phyloP scores from a whole-genome alignment of 2,329 filamentous ascomycete genomes.

The Teratosphaeria viscida region DNA sequence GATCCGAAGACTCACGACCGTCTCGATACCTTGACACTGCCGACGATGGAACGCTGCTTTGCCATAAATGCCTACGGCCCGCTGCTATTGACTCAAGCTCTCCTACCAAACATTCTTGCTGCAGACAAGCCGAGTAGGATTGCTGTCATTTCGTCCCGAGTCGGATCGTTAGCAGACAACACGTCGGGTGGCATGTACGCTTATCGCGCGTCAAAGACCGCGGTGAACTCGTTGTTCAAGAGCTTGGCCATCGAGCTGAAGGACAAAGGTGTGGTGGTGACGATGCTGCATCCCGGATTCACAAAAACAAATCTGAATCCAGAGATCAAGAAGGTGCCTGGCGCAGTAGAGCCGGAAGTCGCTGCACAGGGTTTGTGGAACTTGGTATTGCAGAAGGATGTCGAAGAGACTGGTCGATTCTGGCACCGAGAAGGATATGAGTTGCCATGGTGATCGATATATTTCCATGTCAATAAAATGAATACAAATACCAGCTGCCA shows the following conservation, averaged over 20 bases:
- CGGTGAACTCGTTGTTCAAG: constrained; percentile 36
- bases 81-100: constrained; percentile 34
- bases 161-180: constrained; percentile 36
- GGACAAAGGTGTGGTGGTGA: constrained; percentile 30
- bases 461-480: not conserved
- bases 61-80: constrained; percentile 26
- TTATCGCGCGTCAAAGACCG: constrained; percentile 36
- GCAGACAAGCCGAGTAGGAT: constrained; percentile 23
- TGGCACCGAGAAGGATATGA: constrained; percentile 36
- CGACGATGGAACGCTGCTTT: constrained; percentile 25
- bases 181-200: constrained; percentile 32
- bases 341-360: constrained; percentile 36
- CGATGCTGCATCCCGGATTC: constrained; percentile 35
- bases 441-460: constrained; percentile 29
- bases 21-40: constrained; percentile 14
- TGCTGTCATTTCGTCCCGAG: constrained; percentile 33
- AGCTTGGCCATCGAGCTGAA: constrained; percentile 33
- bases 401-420: constrained; percentile 35
- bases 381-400: constrained; percentile 28
- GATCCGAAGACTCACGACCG: constrained; percentile 17
- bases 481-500: not conserved
- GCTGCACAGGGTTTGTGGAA: constrained; percentile 35
- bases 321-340: constrained; percentile 14
- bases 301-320: constrained; percentile 30
- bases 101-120: constrained; percentile 31